A percentile compares a stretch with the other conserved stretches of the same genome.
phyloP scores from a whole-genome alignment of 208 protist species.

The Acanthamoeba rhysodes region DNA sequence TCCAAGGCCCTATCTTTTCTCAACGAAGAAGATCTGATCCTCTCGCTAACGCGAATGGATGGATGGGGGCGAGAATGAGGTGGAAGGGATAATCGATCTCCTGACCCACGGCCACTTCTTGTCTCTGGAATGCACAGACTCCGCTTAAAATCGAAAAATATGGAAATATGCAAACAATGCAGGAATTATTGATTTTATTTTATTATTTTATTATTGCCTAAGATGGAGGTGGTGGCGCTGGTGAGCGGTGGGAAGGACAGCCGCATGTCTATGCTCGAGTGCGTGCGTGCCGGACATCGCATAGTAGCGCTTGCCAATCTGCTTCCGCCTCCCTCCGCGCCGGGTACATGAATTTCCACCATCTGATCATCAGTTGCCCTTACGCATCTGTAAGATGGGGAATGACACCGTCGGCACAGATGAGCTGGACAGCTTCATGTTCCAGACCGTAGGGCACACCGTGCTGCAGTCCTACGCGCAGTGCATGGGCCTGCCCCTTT shows the following conservation, averaged over 20 bases:
- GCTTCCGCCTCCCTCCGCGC: constrained; percentile 81
- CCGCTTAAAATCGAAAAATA: not conserved
- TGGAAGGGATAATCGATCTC: too few species aligned
- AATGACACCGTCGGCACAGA: constrained; percentile 71
- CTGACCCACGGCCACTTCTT: too few species aligned
- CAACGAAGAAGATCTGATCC: too few species aligned
- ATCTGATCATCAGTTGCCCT: too few species aligned
- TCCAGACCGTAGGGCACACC: constrained; percentile 98
- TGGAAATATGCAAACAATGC: not conserved
- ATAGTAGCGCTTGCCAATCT: constrained; percentile 98
- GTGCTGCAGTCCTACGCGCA: constrained; percentile 93
- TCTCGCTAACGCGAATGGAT: too few species aligned
- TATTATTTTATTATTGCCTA: not conserved
- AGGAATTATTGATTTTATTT: not conserved
- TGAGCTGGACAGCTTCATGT: constrained; percentile 99
- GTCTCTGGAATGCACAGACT: too few species aligned
- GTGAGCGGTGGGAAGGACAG: constrained; percentile 99
- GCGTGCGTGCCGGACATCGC: constrained; percentile 96
- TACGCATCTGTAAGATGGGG: not conserved
- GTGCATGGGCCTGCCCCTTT: constrained; percentile 96
- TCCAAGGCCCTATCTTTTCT: too few species aligned
- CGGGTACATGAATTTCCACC: not conserved
- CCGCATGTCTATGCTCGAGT: constrained; percentile 95
- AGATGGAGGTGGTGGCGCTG: constrained; percentile 97
- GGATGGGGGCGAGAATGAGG: too few species aligned